Base-by-base conservation (phyloP, 352 stramenopile species). In the Phytophthora cactorum region DNA sequence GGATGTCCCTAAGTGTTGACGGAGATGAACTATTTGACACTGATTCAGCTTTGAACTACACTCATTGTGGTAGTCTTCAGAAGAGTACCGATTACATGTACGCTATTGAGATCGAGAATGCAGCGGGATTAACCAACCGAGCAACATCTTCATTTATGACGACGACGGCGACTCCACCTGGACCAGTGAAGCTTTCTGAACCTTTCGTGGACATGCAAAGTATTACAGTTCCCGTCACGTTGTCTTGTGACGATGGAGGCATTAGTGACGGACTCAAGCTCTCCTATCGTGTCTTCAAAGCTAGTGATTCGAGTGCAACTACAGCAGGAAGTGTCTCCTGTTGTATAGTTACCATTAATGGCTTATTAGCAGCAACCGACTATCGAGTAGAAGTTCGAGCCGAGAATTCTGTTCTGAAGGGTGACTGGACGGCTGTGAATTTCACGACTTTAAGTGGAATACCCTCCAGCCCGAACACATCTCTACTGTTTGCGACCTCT, bases 51-150 rank as follows among this genome's bases (percentile, higher is more conserved):
- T 65, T 62, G 0, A 65, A 25, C 0, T 90, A 79, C 25, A 72
- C 60, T 9, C 68, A 88, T 46, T 90, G 81, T 44, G 66, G 56
- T 1, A 50, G 44, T 6, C 52, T 88, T 17, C 5, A 14, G 2
- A 5, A 53, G 0, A 69, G 49, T 22, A 74, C 53, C 1, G 64
- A 65, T 5, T 86, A 80, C 49, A 63, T 71, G 1, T 90, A 85
- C 41, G 56, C 62, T 32, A 56, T 90, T 15, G 77, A 84, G 45
- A 69, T 88, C 15, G 74, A 86, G 52, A 90, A 90, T 51, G 31
- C 52, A 0, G 60, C 50, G 3, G 81, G 81, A 2, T 54, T 76
- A 39, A n/a, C 67, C 4, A 74, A 59, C 39, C 68, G 56, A 32
- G 46, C 54, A 3, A 70, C 45, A 5, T 56, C 39, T 34, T 73